These are phyloP conservation scores for Cryphonectria parasitica DNA, from an alignment of 2,329 filamentous ascomycete genomes.

Conservation along the genomic window DNA sequence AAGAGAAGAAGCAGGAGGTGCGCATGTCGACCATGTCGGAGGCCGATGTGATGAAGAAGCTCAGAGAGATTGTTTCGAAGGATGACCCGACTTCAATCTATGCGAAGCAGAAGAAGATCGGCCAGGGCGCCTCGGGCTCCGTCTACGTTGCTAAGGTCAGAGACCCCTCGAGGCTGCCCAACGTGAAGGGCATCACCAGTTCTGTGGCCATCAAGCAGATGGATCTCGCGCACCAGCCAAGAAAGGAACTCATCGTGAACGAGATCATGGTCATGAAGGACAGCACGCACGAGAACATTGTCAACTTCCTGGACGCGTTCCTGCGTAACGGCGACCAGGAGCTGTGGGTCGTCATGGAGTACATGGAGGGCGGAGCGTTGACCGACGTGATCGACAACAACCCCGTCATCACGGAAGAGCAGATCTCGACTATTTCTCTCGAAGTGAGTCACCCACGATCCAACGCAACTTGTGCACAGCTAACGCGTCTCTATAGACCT, in stretches of 20 bases:
- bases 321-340: slow-evolving; percentile 92
- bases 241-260: slow-evolving; percentile 98
- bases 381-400: slow-evolving; percentile 99
- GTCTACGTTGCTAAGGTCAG: slow-evolving; percentile 96
- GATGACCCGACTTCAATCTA: slow-evolving; percentile 94
- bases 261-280: slow-evolving; percentile 99
- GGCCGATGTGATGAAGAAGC: slow-evolving; percentile 92
- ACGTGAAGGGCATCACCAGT: slow-evolving; percentile 6
- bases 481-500: slow-evolving; percentile 66
- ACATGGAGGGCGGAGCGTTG: slow-evolving; percentile 96
- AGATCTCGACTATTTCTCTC: slow-evolving; percentile 95
- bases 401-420: slow-evolving; percentile 87
- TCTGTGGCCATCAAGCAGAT: slow-evolving; percentile 97
- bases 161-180: slow-evolving; percentile 58
- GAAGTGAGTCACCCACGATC: slow-evolving; percentile 67
- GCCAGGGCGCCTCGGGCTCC: slow-evolving; percentile 95
- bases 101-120: slow-evolving; percentile 99
- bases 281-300: slow-evolving; percentile 96
- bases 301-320: slow-evolving; percentile 98
- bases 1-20: slow-evolving; percentile 86
- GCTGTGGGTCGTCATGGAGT: slow-evolving; percentile 99
- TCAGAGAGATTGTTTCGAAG: slow-evolving; percentile 93
- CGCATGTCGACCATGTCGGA: slow-evolving; percentile 99
- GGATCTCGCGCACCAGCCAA: slow-evolving; percentile 95
- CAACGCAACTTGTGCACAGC: not conserved